Evolutionary conservation across 2,329 filamentous ascomycete species (phyloP).

Genomic region (Ceratocystis smalleyi): DNA sequence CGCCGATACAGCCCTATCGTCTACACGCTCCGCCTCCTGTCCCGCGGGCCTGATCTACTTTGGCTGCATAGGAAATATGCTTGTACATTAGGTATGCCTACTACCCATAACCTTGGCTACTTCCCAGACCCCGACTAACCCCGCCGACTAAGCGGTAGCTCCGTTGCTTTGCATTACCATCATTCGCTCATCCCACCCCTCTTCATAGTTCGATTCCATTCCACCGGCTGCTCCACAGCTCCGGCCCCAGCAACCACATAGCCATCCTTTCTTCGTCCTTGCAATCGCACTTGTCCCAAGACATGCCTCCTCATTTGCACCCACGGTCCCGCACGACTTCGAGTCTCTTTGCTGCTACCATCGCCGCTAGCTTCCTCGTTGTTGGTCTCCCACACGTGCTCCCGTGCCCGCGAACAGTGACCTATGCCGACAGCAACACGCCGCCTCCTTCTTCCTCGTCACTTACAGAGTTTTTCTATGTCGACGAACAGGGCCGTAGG

Average conservation of each 20-base stretch:
- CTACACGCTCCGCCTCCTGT: not conserved
- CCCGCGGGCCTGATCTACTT: not conserved
- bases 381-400: slow-evolving; percentile 80
- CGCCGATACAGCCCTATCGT: not conserved
- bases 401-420: slow-evolving; percentile 70
- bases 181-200: not conserved
- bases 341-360: slow-evolving; percentile 85
- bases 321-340: slow-evolving; percentile 86
- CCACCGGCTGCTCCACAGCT: not conserved
- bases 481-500: slow-evolving; percentile 13
- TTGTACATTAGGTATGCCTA: not conserved
- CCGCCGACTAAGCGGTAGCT: not conserved
- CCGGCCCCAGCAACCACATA: not conserved
- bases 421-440: slow-evolving; percentile 51
- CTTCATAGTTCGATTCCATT: not conserved
- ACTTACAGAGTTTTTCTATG: slow-evolving; percentile 13
- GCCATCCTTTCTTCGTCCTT: not conserved
- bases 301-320: slow-evolving; percentile 79
- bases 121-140: not conserved
- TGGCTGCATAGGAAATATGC: not conserved
- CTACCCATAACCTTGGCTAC: not conserved
- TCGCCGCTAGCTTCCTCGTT: slow-evolving; percentile 79
- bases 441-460: not conserved
- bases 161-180: not conserved
- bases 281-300: slow-evolving; percentile 8